phyloP scores from a whole-genome alignment of 1,284 basidiomycete species.

The Ustilago trichophora region DNA sequence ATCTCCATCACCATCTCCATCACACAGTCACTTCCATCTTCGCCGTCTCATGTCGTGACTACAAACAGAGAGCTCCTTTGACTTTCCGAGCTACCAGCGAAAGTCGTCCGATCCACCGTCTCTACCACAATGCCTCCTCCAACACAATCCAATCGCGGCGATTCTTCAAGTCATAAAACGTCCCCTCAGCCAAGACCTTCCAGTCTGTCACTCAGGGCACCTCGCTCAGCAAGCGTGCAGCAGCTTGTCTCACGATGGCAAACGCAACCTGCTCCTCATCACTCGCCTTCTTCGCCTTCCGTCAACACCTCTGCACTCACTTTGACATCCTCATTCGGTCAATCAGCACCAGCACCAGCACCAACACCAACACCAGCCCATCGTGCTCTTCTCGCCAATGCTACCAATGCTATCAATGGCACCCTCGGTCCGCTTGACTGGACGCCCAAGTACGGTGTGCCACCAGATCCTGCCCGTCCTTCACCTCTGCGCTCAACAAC shows the following conservation, averaged over 20 bases:
- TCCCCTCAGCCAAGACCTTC: conserved; percentile 16
- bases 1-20: not conserved
- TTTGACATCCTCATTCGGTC: too few relatives aligned
- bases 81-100: conserved; percentile 4
- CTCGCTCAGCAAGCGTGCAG: conserved; percentile 29
- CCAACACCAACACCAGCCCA: conserved; percentile 4
- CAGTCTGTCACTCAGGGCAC: conserved; percentile 21
- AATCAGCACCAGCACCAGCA: too few relatives aligned
- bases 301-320: too few relatives aligned
- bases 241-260: conserved; percentile 42
- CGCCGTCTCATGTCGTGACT: conserved; percentile 15
- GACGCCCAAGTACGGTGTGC: conserved; percentile 43
- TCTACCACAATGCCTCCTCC: conserved; percentile 16
- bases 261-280: conserved; percentile 5
- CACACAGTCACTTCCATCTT: not conserved
- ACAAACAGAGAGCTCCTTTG: not conserved
- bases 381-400: conserved; percentile 8
- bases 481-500: not conserved
- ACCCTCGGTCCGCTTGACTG: conserved; percentile 43
- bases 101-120: not conserved
- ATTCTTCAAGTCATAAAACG: not conserved
- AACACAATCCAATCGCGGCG: not conserved
- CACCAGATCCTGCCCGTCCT: not conserved
- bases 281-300: too few relatives aligned
- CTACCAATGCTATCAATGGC: conserved; percentile 32